phyloP scores from a whole-genome alignment of 78 protist species.

The Planoprotostelium fungivorum region DNA sequence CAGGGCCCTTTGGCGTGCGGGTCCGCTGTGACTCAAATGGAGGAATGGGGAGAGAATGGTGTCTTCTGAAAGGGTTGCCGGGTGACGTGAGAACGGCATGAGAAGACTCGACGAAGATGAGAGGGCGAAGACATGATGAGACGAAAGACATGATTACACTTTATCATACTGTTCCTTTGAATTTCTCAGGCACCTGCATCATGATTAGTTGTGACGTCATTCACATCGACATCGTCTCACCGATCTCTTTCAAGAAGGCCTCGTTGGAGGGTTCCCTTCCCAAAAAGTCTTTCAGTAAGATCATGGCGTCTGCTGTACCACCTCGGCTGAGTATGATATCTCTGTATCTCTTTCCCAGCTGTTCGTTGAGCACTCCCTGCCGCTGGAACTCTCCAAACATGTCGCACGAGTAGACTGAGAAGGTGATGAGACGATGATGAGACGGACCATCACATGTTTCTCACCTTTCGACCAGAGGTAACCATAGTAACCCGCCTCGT shows the following conservation, averaged over 20 bases:
- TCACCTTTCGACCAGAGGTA: conserved; percentile 59
- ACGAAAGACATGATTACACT: too few species aligned
- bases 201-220: too few species aligned
- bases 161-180: too few species aligned
- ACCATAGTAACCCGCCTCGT: conserved; percentile 82
- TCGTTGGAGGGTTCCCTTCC: conserved; percentile 54
- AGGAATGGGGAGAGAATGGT: too few species aligned
- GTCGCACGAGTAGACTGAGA: conserved; percentile 35
- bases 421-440: not conserved
- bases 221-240: too few species aligned
- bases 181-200: too few species aligned
- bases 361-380: conserved; percentile 41
- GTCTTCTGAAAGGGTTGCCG: too few species aligned
- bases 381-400: conserved; percentile 32
- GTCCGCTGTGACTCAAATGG: too few species aligned
- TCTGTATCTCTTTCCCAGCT: conserved; percentile 35
- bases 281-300: conserved; percentile 47
- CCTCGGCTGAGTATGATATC: conserved; percentile 36
- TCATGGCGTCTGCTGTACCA: conserved; percentile 50
- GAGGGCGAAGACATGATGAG: too few species aligned
- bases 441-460: not conserved
- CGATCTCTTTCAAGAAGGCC: conserved; percentile 63
- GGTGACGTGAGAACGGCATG: too few species aligned
- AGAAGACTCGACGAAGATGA: too few species aligned
- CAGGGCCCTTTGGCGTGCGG: too few species aligned